Evolutionary conservation across 2,329 filamentous ascomycete genomes (phyloP).

Genomic region (Aureobasidium subglaciale): DNA sequence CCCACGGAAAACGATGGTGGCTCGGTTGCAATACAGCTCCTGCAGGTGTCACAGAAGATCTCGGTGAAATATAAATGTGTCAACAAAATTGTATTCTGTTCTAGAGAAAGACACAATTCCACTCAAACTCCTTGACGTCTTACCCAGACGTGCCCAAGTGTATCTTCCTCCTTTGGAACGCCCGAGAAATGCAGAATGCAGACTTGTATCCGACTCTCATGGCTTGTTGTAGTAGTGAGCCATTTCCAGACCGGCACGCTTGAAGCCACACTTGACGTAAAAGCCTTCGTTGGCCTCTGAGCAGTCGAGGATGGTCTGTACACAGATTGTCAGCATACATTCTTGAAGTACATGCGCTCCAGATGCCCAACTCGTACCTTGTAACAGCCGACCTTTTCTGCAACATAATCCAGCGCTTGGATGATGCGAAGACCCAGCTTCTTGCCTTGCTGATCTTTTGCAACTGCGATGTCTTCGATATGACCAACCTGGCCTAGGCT

Average conservation of each 20-base stretch:
- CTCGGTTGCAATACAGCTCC: too few relatives aligned
- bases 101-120: neutral
- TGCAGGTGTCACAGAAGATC: too few relatives aligned
- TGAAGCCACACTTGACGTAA: slow-evolving; percentile 96
- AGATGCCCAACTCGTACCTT: slow-evolving; percentile 49
- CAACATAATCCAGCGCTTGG: slow-evolving; percentile 83
- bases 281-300: slow-evolving; percentile 95
- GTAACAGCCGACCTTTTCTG: slow-evolving; percentile 85
- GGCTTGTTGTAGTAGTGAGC: slow-evolving; percentile 69
- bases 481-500: slow-evolving; percentile 79
- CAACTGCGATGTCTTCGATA: slow-evolving; percentile 95
- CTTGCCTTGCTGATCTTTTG: slow-evolving; percentile 94
- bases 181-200: neutral
- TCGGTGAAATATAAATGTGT: neutral
- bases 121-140: neutral
- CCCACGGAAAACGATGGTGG: too few relatives aligned
- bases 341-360: neutral
- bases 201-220: neutral
- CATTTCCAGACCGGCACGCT: slow-evolving; percentile 89
- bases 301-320: slow-evolving; percentile 85
- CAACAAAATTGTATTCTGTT: neutral
- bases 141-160: neutral
- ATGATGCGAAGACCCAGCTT: slow-evolving; percentile 90
- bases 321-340: neutral
- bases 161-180: neutral